These are phyloP conservation scores for Petasospora rhodanensis DNA, from an alignment of 1,139 yeast species.

Conservation along the genomic window DNA sequence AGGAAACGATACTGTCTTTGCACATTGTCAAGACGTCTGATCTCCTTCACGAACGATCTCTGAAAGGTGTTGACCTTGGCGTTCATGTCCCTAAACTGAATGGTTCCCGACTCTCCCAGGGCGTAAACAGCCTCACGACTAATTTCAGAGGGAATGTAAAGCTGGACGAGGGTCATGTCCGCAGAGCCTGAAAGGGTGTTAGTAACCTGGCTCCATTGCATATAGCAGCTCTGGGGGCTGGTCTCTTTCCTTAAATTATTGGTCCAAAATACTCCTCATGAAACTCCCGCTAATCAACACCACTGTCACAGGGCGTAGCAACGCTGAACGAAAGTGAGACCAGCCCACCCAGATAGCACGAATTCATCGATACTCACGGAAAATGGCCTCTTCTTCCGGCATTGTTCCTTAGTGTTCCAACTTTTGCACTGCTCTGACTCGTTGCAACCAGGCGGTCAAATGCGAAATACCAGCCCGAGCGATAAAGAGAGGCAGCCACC, in stretches of 20 bases:
- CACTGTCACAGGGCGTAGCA: no score
- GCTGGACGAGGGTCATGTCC: constrained; percentile 89
- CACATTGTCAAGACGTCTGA: constrained; percentile 61
- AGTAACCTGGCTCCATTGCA: background rate
- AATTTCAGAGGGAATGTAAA: constrained; percentile 87
- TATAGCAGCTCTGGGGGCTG: no score
- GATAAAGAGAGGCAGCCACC: constrained; percentile 4
- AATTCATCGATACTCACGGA: constrained; percentile 21
- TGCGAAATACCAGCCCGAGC: constrained; percentile 1
- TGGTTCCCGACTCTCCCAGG: constrained; percentile 74
- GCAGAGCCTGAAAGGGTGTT: constrained; percentile 54
- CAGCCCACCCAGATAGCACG: no score
- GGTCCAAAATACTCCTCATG: constrained; percentile 2
- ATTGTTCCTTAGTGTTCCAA: no score
- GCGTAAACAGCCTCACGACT: constrained; percentile 82
- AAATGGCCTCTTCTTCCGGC: constrained; percentile 66
- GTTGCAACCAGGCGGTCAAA: no score
- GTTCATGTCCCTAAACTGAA: constrained; percentile 90
- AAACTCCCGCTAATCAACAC: background rate
- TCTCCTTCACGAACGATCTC: constrained; percentile 79
- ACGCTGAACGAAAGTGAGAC: no score
- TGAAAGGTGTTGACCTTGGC: constrained; percentile 76
- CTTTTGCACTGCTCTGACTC: no score
- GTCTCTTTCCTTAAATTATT: no score
- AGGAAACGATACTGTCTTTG: constrained; percentile 51